These are phyloP conservation scores for Symbiotaphrina buchneri DNA, from an alignment of 495 filamentous ascomycete species.

Conservation along the genomic window DNA sequence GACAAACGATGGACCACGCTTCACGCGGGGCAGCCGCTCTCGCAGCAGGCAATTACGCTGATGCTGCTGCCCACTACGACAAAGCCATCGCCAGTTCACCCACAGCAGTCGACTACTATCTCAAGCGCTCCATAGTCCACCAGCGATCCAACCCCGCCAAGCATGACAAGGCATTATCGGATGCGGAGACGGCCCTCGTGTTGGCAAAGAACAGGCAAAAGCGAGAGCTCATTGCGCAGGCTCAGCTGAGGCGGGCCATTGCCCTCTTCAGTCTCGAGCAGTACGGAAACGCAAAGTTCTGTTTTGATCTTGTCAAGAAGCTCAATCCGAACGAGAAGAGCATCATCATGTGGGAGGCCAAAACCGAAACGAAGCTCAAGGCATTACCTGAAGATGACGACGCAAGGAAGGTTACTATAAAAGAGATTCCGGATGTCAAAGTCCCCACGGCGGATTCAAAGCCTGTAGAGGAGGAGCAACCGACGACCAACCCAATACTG, in stretches of 20 bases:
- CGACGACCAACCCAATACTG: too few species aligned
- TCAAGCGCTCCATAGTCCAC: slow-evolving; percentile 71
- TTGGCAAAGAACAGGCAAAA: slow-evolving; percentile 51
- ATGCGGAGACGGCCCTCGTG: slow-evolving; percentile 58
- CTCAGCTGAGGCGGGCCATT: slow-evolving; percentile 63
- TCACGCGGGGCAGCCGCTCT: slow-evolving; percentile 41
- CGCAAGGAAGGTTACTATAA: slow-evolving; percentile 28
- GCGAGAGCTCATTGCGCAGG: slow-evolving; percentile 54
- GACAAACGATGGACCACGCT: slow-evolving; percentile 46
- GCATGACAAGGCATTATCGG: slow-evolving; percentile 36
- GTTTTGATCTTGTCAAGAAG: slow-evolving; percentile 27
- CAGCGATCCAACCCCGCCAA: slow-evolving; percentile 36
- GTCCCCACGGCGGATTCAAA: slow-evolving; percentile 20
- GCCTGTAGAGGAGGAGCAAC: slow-evolving; percentile 7
- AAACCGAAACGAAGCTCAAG: slow-evolving; percentile 27
- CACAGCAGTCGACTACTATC: slow-evolving; percentile 58
- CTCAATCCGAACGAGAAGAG: slow-evolving; percentile 20
- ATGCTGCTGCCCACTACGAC: slow-evolving; percentile 54
- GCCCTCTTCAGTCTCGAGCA: slow-evolving; percentile 45
- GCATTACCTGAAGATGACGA: slow-evolving; percentile 27
- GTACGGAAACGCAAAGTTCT: slow-evolving; percentile 54
- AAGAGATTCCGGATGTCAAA: slow-evolving; percentile 38
- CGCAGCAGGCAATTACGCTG: slow-evolving; percentile 30
- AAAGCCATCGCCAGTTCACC: slow-evolving; percentile 42
- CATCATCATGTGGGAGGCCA: slow-evolving; percentile 38